phyloP scores from a whole-genome alignment of 2,329 filamentous ascomycete species.

The Botrytis deweyae region DNA sequence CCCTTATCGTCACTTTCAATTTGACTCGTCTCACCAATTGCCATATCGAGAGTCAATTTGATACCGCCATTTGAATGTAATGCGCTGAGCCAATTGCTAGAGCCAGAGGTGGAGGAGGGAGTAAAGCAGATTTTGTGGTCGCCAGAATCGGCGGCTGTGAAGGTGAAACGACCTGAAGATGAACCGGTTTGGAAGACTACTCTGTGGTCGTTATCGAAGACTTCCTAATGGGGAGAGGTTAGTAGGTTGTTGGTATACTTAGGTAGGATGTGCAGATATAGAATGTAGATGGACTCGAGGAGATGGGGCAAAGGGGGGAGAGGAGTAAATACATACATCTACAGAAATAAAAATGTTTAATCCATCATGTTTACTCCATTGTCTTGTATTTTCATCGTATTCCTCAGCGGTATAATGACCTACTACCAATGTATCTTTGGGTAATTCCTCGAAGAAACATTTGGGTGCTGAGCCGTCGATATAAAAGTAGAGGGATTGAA shows the following conservation, averaged over 20 bases:
- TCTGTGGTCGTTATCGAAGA: constrained; percentile 96
- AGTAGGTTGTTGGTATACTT: neutral
- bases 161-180: constrained; percentile 82
- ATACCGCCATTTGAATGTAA: constrained; percentile 70
- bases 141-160: constrained; percentile 90
- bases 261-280: constrained; percentile 3
- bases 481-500: constrained; percentile 92
- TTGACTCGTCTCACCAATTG: constrained; percentile 89
- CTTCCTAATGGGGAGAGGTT: constrained; percentile 55
- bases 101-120: constrained; percentile 70
- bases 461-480: constrained; percentile 82
- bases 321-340: constrained; percentile 56
- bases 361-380: constrained; percentile 71
- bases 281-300: constrained; percentile 22
- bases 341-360: constrained; percentile 88
- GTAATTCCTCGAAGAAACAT: constrained; percentile 98
- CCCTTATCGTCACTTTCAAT: constrained; percentile 92
- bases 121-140: constrained; percentile 96
- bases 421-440: constrained; percentile 94
- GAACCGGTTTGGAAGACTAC: constrained; percentile 84
- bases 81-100: constrained; percentile 69
- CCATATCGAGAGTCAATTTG: constrained; percentile 82
- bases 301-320: constrained; percentile 2
- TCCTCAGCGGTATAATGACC: constrained; percentile 88
- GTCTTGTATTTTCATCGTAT: constrained; percentile 67